phyloP scores from a whole-genome alignment of 768 basidiomycete genomes.

The Suillus luteus region DNA sequence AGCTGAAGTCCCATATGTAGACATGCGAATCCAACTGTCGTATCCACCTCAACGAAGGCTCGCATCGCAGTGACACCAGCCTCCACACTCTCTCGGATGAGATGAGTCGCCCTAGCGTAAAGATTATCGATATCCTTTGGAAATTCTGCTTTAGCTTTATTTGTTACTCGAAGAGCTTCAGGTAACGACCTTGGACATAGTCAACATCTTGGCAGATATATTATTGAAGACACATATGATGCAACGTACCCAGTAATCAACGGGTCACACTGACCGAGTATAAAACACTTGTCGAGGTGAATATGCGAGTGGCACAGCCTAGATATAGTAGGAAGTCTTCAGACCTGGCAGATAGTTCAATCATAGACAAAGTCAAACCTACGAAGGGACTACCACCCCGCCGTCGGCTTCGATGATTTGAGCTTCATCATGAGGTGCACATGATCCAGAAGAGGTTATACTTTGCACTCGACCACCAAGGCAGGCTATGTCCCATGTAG shows the following conservation, averaged over 20 bases:
- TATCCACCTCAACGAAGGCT: conserved; percentile 69
- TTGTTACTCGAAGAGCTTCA: conserved; percentile 57
- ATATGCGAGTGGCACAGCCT: conserved; percentile 64
- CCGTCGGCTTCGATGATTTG: conserved; percentile 27
- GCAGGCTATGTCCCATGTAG: conserved; percentile 37
- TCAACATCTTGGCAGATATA: background rate
- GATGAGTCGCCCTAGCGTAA: conserved; percentile 50
- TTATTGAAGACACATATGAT: conserved; percentile 3
- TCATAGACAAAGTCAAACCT: conserved; percentile 11
- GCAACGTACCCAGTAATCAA: conserved; percentile 52
- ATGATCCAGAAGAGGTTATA: conserved; percentile 22
- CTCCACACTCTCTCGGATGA: conserved; percentile 59
- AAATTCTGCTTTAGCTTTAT: conserved; percentile 52
- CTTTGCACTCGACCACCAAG: conserved; percentile 28
- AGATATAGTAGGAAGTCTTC: background rate
- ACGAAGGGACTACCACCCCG: conserved; percentile 37
- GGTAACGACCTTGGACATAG: conserved; percentile 45
- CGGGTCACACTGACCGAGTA: conserved; percentile 54
- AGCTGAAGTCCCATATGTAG: conserved; percentile 53
- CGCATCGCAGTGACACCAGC: conserved; percentile 67
- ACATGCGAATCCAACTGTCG: conserved; percentile 52
- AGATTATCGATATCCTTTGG: conserved; percentile 45
- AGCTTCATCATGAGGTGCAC: background rate
- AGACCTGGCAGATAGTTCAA: conserved; percentile 19
- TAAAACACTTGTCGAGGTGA: conserved; percentile 71